A percentile compares a stretch with the other conserved stretches of the same genome.
Evolutionary conservation across 768 basidiomycete species (phyloP).

Genomic region (Cystoderma amianthinum): DNA sequence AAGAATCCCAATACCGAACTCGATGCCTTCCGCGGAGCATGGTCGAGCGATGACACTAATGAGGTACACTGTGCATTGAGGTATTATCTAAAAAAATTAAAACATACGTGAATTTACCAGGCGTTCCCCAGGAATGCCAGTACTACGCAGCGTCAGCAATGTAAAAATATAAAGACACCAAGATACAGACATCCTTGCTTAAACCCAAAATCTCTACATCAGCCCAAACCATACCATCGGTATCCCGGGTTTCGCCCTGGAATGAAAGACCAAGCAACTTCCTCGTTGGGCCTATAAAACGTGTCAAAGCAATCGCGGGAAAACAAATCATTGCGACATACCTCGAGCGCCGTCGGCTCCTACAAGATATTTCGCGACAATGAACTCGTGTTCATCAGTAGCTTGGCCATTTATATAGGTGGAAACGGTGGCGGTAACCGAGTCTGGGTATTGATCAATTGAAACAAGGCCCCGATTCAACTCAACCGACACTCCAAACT

Average conservation of each 20-base stretch:
- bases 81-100: too few relatives aligned
- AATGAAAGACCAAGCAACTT: slow-evolving; percentile 32
- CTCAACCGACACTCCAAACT: slow-evolving; percentile 28
- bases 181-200: slow-evolving; percentile 29
- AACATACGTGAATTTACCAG: too few relatives aligned
- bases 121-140: slow-evolving; percentile 44
- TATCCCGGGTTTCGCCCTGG: slow-evolving; percentile 27
- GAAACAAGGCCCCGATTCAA: slow-evolving; percentile 37
- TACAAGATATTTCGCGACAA: slow-evolving; percentile 34
- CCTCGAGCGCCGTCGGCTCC: slow-evolving; percentile 39
- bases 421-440: slow-evolving; percentile 26
- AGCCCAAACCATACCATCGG: slow-evolving; percentile 29
- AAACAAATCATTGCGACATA: too few relatives aligned
- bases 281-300: too few relatives aligned
- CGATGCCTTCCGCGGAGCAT: slow-evolving; percentile 13
- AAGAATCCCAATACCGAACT: slow-evolving; percentile 15
- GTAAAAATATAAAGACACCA: neutral
- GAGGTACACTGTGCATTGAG: slow-evolving; percentile 4
- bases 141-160: slow-evolving; percentile 15
- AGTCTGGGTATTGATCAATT: slow-evolving; percentile 28
- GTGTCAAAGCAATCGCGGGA: too few relatives aligned
- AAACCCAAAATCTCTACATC: slow-evolving; percentile 36
- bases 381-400: slow-evolving; percentile 20
- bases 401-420: slow-evolving; percentile 11
- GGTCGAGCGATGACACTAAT: neutral